A percentile compares a stretch with the other conserved stretches of the same genome.
Evolutionary conservation across 2,329 filamentous ascomycete species (phyloP).

Genomic region (Cladosporium colombiae): DNA sequence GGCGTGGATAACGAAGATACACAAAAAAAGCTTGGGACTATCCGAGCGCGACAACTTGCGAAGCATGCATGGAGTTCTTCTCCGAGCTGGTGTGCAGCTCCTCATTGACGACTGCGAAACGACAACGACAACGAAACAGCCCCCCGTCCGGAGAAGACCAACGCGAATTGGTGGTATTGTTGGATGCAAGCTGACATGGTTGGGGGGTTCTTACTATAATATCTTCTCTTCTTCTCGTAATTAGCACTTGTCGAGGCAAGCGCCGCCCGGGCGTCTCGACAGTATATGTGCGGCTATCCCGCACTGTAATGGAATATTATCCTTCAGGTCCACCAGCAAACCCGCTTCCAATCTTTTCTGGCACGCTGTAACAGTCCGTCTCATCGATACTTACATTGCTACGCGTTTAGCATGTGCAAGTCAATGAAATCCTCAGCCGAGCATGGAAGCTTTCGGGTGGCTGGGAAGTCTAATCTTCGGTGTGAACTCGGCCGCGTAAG

Average conservation of each 20-base stretch:
- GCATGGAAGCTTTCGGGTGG: not conserved
- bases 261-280: not conserved
- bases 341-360: not conserved
- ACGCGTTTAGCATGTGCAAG: not conserved
- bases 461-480: not conserved
- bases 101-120: constrained; percentile 11
- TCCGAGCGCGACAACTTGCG: not conserved
- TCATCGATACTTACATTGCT: not conserved
- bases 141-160: not conserved
- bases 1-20: not conserved
- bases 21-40: not conserved
- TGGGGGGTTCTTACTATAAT: constrained; percentile 9
- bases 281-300: not conserved
- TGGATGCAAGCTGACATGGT: constrained; percentile 2
- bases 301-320: constrained; percentile 4
- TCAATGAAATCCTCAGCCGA: not conserved
- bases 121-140: constrained; percentile 5
- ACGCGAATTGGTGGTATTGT: not conserved
- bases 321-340: not conserved
- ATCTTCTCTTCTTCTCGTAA: constrained; percentile 6
- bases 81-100: constrained; percentile 8
- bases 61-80: constrained; percentile 14
- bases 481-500: not conserved
- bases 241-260: not conserved
- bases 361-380: not conserved